phyloP scores from a whole-genome alignment of 129 eudicot species.

The Logfia minima region DNA sequence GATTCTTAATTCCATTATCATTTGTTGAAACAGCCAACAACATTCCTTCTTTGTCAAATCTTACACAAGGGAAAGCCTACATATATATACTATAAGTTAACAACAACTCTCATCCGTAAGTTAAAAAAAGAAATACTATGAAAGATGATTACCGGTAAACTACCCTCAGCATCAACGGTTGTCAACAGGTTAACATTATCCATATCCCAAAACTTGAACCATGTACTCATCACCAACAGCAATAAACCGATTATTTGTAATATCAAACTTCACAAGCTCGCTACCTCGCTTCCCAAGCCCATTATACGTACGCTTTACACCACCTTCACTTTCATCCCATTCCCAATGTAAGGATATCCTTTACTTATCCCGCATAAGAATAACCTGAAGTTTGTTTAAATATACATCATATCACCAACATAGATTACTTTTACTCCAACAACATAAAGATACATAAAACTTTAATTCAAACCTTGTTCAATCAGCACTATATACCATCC shows the following conservation, averaged over 20 bases:
- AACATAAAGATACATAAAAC: no score
- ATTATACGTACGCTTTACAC: background rate
- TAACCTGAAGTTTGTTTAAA: no score
- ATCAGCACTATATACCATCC: constrained; percentile 93
- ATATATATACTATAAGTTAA: no score
- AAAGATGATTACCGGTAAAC: no score
- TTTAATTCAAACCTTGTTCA: constrained; percentile 22
- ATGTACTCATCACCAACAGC: background rate
- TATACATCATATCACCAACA: no score
- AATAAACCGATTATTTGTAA: background rate
- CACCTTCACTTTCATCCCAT: background rate
- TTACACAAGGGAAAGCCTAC: background rate
- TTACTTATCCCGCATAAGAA: background rate
- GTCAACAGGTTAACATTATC: background rate
- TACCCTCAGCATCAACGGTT: background rate
- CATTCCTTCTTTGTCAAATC: background rate
- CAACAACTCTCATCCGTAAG: background rate
- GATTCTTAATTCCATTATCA: background rate
- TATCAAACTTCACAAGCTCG: background rate
- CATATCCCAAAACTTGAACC: background rate
- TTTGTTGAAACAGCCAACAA: background rate
- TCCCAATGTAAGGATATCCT: background rate
- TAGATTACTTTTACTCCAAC: no score
- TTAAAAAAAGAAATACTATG: no score
- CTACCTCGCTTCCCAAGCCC: no score